These are phyloP conservation scores for Backusella luteola DNA, from an alignment of 192 early-diverging fungal species.

Conservation along the genomic window DNA sequence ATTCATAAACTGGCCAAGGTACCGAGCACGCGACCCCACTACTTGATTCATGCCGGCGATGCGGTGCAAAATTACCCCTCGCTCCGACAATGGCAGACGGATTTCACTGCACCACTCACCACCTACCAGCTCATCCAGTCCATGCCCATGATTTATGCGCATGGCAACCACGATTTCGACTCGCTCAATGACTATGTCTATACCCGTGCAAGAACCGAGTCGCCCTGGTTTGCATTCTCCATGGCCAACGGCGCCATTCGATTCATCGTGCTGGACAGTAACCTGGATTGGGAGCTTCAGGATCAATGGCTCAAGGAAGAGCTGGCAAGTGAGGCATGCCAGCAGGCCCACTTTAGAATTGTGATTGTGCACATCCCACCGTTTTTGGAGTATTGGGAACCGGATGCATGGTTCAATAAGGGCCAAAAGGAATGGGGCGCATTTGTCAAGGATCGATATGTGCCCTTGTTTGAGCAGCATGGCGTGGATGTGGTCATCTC, in stretches of 20 bases:
- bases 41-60: conserved; percentile 71
- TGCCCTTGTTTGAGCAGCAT: conserved; percentile 60
- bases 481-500: conserved; percentile 75
- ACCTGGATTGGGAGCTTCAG: conserved; percentile 60
- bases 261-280: conserved; percentile 67
- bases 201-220: conserved; percentile 46
- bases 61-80: conserved; percentile 56
- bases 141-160: conserved; percentile 64
- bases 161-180: conserved; percentile 78
- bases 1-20: not conserved
- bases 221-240: conserved; percentile 54
- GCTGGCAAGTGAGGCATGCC: conserved; percentile 52
- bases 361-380: conserved; percentile 75
- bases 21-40: conserved; percentile 39
- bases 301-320: conserved; percentile 61
- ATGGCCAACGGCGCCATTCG: conserved; percentile 52
- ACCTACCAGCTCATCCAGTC: conserved; percentile 52
- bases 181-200: conserved; percentile 41
- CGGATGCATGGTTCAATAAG: conserved; percentile 62
- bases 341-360: conserved; percentile 56
- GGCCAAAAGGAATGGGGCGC: conserved; percentile 70
- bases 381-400: conserved; percentile 75
- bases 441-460: conserved; percentile 64
- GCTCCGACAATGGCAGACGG: conserved; percentile 68
- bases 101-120: conserved; percentile 64